Evolutionary conservation across 768 basidiomycete genomes (phyloP).

Genomic region (Podaxis rugospora): DNA sequence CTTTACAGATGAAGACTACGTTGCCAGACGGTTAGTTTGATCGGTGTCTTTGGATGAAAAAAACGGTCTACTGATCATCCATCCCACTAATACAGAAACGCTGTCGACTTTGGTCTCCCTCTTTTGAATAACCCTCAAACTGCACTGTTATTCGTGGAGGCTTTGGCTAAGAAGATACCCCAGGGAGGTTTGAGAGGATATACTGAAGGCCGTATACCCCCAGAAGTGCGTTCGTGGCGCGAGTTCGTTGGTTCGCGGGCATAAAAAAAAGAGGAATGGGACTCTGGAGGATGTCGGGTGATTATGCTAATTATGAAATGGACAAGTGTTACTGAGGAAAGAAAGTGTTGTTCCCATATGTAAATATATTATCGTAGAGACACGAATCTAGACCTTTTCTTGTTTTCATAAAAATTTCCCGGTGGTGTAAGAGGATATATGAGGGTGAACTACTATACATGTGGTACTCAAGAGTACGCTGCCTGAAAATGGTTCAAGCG

Average conservation of each 20-base stretch:
- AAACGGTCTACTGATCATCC: slow-evolving; percentile 2
- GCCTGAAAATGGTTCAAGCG: not conserved
- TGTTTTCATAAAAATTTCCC: not conserved
- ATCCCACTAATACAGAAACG: slow-evolving; percentile 52
- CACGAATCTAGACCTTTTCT: not conserved
- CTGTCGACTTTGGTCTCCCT: slow-evolving; percentile 93
- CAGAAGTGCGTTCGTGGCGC: slow-evolving; percentile 89
- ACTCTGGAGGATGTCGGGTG: not conserved
- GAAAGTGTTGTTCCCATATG: not conserved
- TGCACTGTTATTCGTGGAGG: slow-evolving; percentile 89
- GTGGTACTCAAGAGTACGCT: no score
- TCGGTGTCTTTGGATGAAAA: slow-evolving; percentile 1
- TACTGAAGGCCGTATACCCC: slow-evolving; percentile 81
- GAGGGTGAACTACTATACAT: no score
- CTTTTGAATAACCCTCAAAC: slow-evolving; percentile 87
- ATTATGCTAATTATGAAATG: not conserved
- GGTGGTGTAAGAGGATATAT: not conserved
- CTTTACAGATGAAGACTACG: slow-evolving; percentile 91
- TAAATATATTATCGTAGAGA: not conserved
- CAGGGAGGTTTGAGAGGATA: slow-evolving; percentile 75
- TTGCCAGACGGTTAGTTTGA: slow-evolving; percentile 73
- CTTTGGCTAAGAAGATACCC: slow-evolving; percentile 79
- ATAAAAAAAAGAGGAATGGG: slow-evolving; percentile 25
- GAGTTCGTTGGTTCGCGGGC: slow-evolving; percentile 80
- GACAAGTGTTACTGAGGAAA: not conserved